These are phyloP conservation scores for Trichaptum fuscoviolaceum DNA, from an alignment of 768 basidiomycete species.

Conservation along the genomic window DNA sequence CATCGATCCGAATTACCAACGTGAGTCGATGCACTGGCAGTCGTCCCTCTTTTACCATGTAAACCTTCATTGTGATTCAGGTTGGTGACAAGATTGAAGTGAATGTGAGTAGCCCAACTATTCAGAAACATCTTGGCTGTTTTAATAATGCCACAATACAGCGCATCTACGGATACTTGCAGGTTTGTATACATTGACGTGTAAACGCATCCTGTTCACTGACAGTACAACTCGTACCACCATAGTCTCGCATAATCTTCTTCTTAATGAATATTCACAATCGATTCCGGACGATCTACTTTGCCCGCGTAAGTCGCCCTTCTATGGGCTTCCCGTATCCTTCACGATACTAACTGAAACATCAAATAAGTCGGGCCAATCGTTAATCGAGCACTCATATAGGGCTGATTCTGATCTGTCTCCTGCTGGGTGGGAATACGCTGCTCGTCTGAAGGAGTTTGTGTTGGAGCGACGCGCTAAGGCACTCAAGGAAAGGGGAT, in stretches of 20 bases:
- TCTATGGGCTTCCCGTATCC: neutral
- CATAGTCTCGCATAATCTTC: constrained; percentile 90
- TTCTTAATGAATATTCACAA: constrained; percentile 99
- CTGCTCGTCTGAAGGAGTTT: constrained; percentile 84
- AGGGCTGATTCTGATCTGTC: constrained; percentile 98
- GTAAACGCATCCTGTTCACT: neutral
- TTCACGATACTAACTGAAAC: neutral
- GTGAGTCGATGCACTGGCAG: constrained; percentile 35
- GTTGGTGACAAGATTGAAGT: constrained; percentile 96
- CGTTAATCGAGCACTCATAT: constrained; percentile 96
- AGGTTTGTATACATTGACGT: constrained; percentile 36
- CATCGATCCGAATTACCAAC: constrained; percentile 92
- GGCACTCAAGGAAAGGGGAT: constrained; percentile 64
- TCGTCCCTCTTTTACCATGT: constrained; percentile 2
- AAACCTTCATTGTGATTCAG: constrained; percentile 28
- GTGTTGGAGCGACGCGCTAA: constrained; percentile 80
- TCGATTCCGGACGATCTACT: constrained; percentile 87
- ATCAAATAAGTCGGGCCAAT: constrained; percentile 81
- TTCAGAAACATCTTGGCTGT: constrained; percentile 2
- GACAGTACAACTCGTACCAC: constrained; percentile 8
- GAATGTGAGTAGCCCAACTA: constrained; percentile 51
- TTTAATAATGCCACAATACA: constrained; percentile 18
- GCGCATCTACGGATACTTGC: constrained; percentile 87
- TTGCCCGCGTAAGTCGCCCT: constrained; percentile 69
- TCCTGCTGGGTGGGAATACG: constrained; percentile 93